Conservation (phyloP, 345 rosid genomes). For the Gossypium longicalyx region DNA sequence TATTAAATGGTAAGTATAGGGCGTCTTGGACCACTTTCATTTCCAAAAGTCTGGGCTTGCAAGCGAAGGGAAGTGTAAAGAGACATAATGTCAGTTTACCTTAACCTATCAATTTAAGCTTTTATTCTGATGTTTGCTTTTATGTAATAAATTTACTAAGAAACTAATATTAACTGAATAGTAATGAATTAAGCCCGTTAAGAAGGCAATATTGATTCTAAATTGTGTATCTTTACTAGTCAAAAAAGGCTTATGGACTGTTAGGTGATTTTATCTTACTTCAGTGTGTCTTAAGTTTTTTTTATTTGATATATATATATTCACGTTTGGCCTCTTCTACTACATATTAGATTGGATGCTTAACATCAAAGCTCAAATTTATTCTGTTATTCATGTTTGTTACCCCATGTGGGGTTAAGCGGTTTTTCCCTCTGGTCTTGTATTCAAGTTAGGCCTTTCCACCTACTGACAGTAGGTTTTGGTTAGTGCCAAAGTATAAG, state of each 20-base stretch:
- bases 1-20: background rate
- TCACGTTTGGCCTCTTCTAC: background rate
- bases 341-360: background rate
- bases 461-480: background rate
- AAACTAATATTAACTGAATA: background rate
- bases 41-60: background rate
- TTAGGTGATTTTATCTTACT: background rate
- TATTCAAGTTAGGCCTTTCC: background rate
- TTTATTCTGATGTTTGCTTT: background rate
- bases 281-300: background rate
- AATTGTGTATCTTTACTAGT: background rate
- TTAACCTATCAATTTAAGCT: background rate
- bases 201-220: background rate
- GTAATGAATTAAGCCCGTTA: background rate
- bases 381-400: background rate
- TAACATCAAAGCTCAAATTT: background rate
- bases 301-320: background rate
- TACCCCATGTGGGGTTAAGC: background rate
- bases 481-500: background rate
- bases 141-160: background rate
- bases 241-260: background rate
- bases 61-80: background rate
- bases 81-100: background rate
- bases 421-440: background rate
- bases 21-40: background rate